These are phyloP conservation scores for Brasenia schreberi DNA, from an alignment of 164 flowering plant species.

Conservation along the genomic window DNA sequence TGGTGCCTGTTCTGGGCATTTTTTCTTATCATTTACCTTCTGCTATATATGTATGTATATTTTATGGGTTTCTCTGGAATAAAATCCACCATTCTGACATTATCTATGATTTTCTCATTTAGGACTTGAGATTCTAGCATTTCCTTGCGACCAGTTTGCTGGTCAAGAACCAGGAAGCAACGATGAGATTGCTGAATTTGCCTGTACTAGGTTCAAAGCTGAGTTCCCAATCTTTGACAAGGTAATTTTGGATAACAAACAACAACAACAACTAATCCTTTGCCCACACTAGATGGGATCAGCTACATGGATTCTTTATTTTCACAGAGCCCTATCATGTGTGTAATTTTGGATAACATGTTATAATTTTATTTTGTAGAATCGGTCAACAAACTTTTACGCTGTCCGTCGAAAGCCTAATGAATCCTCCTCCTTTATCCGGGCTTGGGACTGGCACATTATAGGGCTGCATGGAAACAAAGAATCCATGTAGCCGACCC, in stretches of 20 bases:
- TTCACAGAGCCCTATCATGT: no score
- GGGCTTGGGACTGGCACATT: no score
- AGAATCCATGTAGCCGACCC: no score
- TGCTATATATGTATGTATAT: neutral
- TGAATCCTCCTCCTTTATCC: no score
- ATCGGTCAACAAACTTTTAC: no score
- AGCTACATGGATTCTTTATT: neutral
- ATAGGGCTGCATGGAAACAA: no score
- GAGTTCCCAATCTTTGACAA: constrained; percentile 89
- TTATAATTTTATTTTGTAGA: no score
- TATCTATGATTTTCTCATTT: constrained; percentile 1
- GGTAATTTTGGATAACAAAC: no score
- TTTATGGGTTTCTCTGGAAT: neutral
- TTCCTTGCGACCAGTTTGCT: constrained; percentile 93
- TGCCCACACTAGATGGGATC: no score
- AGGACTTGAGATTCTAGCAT: constrained; percentile 88
- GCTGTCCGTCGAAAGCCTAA: no score
- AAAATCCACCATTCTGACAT: neutral
- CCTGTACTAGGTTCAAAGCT: constrained; percentile 82
- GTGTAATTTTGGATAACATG: no score
- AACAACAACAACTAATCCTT: no score
- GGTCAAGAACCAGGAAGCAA: constrained; percentile 84
- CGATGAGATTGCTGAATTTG: constrained; percentile 57
- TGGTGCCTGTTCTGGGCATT: neutral
- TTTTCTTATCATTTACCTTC: neutral